Conservation (phyloP, 2,329 filamentous ascomycete genomes). For the Exophiala phaeomuriformis region DNA sequence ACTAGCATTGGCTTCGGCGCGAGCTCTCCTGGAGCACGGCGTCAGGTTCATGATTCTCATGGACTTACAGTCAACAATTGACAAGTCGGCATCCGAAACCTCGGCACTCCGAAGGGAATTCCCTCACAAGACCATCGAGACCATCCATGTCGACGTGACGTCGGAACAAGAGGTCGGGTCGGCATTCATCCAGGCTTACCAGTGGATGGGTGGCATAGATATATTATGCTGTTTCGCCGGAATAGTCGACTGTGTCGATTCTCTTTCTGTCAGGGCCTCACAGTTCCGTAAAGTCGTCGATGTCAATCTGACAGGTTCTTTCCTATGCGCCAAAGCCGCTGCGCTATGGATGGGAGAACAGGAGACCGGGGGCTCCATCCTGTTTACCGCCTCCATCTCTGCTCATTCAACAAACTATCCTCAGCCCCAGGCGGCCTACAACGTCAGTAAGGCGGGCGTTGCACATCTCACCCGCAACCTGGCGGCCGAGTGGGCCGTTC, state of each 20-base stretch:
- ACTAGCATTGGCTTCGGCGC: constrained; percentile 51
- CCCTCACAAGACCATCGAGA: constrained; percentile 46
- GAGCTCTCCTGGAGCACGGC: constrained; percentile 63
- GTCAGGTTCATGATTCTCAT: constrained; percentile 53
- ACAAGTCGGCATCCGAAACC: constrained; percentile 37
- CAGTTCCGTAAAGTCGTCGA: constrained; percentile 60
- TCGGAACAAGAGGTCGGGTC: constrained; percentile 39
- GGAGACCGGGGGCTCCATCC: constrained; percentile 61
- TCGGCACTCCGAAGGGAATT: constrained; percentile 47
- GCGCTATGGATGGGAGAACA: constrained; percentile 36
- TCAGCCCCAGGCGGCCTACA: constrained; percentile 62
- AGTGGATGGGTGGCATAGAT: constrained; percentile 25
- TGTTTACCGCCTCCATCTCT: constrained; percentile 58
- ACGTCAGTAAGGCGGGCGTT: constrained; percentile 62
- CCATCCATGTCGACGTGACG: constrained; percentile 54
- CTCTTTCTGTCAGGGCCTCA: constrained; percentile 51
- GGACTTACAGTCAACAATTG: constrained; percentile 46
- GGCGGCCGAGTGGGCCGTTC: constrained; percentile 64
- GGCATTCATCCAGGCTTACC: constrained; percentile 37
- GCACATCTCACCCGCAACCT: constrained; percentile 57
- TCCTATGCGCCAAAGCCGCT: constrained; percentile 61
- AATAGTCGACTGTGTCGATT: constrained; percentile 56
- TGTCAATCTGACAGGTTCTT: constrained; percentile 64
- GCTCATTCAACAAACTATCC: constrained; percentile 50
- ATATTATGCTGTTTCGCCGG: constrained; percentile 61